Conservation (phyloP, 495 filamentous ascomycete species). For the Talaromyces adpressus region DNA sequence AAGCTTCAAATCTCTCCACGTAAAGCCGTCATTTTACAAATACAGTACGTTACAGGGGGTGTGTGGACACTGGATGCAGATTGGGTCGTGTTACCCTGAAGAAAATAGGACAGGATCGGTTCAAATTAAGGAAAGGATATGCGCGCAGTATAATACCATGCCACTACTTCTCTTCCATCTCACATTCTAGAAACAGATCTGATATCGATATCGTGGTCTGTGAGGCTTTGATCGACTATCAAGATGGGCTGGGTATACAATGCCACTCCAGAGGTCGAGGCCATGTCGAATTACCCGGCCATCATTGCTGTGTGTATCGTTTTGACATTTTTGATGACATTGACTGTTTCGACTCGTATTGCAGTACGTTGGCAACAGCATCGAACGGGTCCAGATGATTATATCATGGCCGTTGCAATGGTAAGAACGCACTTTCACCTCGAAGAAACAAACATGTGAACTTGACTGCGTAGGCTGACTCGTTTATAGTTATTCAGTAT, state of each 20-base stretch:
- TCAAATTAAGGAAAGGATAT: not conserved
- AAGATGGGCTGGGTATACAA: slow-evolving; percentile 39
- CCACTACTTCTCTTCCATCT: not conserved
- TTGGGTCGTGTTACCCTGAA: not conserved
- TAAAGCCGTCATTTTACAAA: not conserved
- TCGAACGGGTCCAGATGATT: slow-evolving; percentile 38
- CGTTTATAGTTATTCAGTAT: slow-evolving; percentile 31
- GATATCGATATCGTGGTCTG: not conserved
- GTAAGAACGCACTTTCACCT: slow-evolving; percentile 15
- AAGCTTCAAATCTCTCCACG: not conserved
- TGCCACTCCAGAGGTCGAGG: slow-evolving; percentile 30
- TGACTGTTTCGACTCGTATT: slow-evolving; percentile 28
- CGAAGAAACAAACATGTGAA: not conserved
- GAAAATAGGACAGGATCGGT: not conserved
- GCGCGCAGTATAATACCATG: not conserved
- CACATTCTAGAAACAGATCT: not conserved
- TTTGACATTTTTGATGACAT: slow-evolving; percentile 31
- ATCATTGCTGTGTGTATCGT: slow-evolving; percentile 39
- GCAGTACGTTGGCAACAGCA: slow-evolving; percentile 26
- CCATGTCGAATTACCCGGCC: slow-evolving; percentile 30
- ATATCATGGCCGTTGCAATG: slow-evolving; percentile 37
- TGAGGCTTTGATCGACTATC: not conserved
- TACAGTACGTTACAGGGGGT: not conserved
- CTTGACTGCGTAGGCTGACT: not conserved
- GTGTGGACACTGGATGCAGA: not conserved